Evolutionary conservation across 2,329 filamentous ascomycete species (phyloP), one percentile per base, ranked within the genome.

Genomic region (Alternaria sp.): DNA sequence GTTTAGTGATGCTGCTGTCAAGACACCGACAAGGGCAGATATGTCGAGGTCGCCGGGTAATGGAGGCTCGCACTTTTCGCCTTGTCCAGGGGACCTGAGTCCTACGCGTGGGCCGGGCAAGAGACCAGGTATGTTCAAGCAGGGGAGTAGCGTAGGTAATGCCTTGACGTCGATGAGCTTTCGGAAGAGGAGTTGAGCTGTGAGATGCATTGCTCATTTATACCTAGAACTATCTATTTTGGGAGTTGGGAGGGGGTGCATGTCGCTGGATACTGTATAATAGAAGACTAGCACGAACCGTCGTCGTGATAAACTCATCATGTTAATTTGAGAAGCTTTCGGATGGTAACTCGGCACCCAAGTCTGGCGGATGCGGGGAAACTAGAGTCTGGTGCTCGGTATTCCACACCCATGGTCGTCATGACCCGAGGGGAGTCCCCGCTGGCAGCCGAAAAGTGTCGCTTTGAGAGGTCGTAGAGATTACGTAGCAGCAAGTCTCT

Each of bases 1-100:
- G 6, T 81, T 81, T 61, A 59, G 58, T 31, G 60, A 48, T 31
- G 44, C 23, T 3, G 4, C 34, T 14, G n/a, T 45, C 0, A 56
- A 41, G 31, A 50, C 36, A 8, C 40, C 48, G 14, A 41, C 39
- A 3, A 59, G 41, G 45, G 40, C 42, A 21, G 34, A 51, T 29
- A 31, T 29, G 6, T 17, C 39, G 39, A 34, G 28, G 23, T 52
- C 49, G 13, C 21, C 17, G 24, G 33, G 34, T n/a, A 51, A 34
- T 31, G 54, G 54, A 40, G 53, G 39, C 28, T 36, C 56, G 50
- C 56, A 11, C 26, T 23, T 42, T 24, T 55, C 56, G 13, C 45
- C 51, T 33, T 40, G 17, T 39, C 33, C 40, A 10, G 39, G 44
- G 13, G 45, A 54, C 2, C 57, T 31, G 44, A 49, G 52, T 36